A percentile compares a stretch with the other conserved stretches of the same genome.
These are phyloP conservation scores for Aspergillus sp. DNA, from an alignment of 2,329 filamentous ascomycete species.

Conservation along the genomic window DNA sequence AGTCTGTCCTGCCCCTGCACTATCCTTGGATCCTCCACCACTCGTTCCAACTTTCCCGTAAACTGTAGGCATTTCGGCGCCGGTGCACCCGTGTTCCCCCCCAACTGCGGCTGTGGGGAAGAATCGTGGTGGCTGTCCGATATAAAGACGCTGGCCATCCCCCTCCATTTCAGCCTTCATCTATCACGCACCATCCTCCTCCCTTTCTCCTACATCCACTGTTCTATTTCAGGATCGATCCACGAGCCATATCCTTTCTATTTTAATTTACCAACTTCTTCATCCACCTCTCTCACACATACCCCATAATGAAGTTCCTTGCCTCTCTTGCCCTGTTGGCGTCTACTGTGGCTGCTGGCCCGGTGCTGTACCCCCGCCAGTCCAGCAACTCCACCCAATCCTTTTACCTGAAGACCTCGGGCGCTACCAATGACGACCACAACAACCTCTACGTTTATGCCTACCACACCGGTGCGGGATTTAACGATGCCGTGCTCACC, in stretches of 20 bases:
- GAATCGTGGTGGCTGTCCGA: background rate
- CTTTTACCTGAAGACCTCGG: constrained; percentile 40
- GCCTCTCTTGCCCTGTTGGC: constrained; percentile 31
- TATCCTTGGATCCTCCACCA: background rate
- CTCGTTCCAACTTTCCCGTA: background rate
- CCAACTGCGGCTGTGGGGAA: background rate
- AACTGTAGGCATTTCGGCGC: constrained; percentile 1
- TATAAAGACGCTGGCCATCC: constrained; percentile 5
- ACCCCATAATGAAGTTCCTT: constrained; percentile 32
- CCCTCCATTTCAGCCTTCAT: background rate
- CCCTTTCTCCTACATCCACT: background rate
- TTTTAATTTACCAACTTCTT: background rate
- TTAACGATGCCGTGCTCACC: constrained; percentile 40
- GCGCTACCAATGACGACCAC: constrained; percentile 26
- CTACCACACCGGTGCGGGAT: constrained; percentile 46
- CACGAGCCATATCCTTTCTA: background rate
- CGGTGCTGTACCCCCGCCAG: constrained; percentile 23
- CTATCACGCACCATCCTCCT: background rate
- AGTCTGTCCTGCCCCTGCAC: background rate
- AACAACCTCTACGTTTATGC: constrained; percentile 40
- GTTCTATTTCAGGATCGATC: background rate
- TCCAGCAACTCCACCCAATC: constrained; percentile 21
- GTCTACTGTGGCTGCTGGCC: constrained; percentile 28
- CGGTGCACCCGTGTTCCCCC: background rate
- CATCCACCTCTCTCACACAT: background rate